Evolutionary conservation across 2,329 filamentous ascomycete species (phyloP).

Genomic region (Aspergillus phoenicis): DNA sequence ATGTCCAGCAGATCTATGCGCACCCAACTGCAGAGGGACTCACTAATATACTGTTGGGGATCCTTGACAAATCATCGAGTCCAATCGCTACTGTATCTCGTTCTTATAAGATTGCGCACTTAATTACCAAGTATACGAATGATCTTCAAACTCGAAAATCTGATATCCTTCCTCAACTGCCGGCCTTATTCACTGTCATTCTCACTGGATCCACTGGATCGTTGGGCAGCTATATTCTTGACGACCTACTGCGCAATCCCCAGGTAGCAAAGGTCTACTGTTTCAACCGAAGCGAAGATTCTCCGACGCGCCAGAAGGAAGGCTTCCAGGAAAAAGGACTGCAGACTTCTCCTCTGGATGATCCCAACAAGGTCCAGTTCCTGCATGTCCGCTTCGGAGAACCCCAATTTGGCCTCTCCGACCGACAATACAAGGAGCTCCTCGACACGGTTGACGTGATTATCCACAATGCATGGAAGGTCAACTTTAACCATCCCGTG

Average conservation of each 20-base stretch:
- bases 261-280: constrained; percentile 49
- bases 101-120: not conserved
- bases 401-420: constrained; percentile 28
- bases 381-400: constrained; percentile 27
- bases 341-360: not conserved
- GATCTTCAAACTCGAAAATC: not conserved
- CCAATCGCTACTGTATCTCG: not conserved
- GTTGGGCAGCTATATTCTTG: constrained; percentile 52
- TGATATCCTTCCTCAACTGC: not conserved
- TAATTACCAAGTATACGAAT: constrained; percentile 9
- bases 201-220: constrained; percentile 56
- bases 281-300: constrained; percentile 49
- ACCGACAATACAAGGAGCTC: too few relatives aligned
- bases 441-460: too few relatives aligned
- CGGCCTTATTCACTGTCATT: constrained; percentile 24
- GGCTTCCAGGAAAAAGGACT: constrained; percentile 43
- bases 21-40: not conserved
- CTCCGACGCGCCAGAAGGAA: constrained; percentile 42
- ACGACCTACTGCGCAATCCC: constrained; percentile 36
- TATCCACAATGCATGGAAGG: too few relatives aligned
- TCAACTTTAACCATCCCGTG: too few relatives aligned
- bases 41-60: not conserved
- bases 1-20: constrained; percentile 6
- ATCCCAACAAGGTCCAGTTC: constrained; percentile 41
- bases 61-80: not conserved